Percentiles rank a stretch among this genome's conserved stretches.
phyloP scores from a whole-genome alignment of 2,329 filamentous ascomycete genomes.

The Acrocalymma vagum region DNA sequence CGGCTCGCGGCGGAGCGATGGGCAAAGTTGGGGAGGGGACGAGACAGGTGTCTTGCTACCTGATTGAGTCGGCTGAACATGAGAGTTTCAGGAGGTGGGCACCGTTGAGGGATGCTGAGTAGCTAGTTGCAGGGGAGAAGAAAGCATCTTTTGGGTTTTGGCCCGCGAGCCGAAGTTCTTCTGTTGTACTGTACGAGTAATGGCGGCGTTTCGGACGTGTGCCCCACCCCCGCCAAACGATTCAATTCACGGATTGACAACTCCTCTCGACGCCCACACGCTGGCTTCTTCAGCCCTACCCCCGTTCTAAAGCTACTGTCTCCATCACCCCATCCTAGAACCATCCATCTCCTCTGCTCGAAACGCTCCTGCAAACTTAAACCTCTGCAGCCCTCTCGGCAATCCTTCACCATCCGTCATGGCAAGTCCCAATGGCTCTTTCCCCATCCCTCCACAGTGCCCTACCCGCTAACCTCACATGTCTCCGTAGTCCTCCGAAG shows the following conservation, averaged over 20 bases:
- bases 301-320: too few species aligned
- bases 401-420: conserved; percentile 17
- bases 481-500: conserved; percentile 72
- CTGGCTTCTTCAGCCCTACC: conserved; percentile 29
- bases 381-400: conserved; percentile 10
- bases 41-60: conserved; percentile 74
- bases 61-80: conserved; percentile 84
- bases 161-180: too few species aligned
- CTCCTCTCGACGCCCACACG: conserved; percentile 19
- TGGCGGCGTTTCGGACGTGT: conserved; percentile 14
- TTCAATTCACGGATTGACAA: conserved; percentile 7
- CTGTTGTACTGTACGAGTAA: too few species aligned
- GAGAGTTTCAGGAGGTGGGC: conserved; percentile 9
- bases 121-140: conserved; percentile 25
- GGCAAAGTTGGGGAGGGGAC: conserved; percentile 66
- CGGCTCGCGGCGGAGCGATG: conserved; percentile 54
- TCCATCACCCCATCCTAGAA: too few species aligned
- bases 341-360: too few species aligned
- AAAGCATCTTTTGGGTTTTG: too few species aligned
- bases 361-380: too few species aligned
- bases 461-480: conserved; percentile 13
- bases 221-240: conserved; percentile 17
- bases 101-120: conserved; percentile 16
- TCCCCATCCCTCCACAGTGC: neutral
- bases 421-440: conserved; percentile 20